A percentile compares a stretch with the other conserved stretches of the same genome.
phyloP scores from a whole-genome alignment of 306 rosid genomes.

The Acacia melanoxylon region DNA sequence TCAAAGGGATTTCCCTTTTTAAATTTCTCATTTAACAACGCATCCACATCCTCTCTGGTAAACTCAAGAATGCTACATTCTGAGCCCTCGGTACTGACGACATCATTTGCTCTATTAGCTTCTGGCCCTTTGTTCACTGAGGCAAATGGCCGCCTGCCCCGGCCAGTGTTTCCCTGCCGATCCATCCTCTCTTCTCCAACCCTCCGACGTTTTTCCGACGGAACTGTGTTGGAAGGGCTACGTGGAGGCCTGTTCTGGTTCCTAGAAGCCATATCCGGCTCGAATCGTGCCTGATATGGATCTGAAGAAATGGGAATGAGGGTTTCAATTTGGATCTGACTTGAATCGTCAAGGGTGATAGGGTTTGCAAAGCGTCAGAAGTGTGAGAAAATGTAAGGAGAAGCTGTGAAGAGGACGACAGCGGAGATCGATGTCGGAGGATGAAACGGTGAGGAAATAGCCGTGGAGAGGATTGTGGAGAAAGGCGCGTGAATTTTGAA shows the following conservation, averaged over 20 bases:
- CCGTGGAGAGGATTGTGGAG: background rate
- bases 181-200: conserved; percentile 54
- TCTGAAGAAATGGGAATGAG: background rate
- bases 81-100: conserved; percentile 36
- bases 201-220: conserved; percentile 59
- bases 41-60: conserved; percentile 72
- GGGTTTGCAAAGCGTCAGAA: background rate
- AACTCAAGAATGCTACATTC: conserved; percentile 54
- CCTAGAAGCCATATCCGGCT: conserved; percentile 58
- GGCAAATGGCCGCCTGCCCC: conserved; percentile 54
- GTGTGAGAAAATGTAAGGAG: background rate
- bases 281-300: background rate
- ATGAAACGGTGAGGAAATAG: background rate
- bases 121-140: conserved; percentile 46
- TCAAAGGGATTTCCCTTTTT: conserved; percentile 59
- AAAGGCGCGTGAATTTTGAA: conserved; percentile 52
- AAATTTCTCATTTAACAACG: conserved; percentile 63
- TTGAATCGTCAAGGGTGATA: background rate
- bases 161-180: conserved; percentile 44
- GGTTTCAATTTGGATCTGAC: background rate
- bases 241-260: background rate
- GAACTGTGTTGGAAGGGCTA: conserved; percentile 42
- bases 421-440: background rate
- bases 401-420: background rate
- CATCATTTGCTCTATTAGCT: conserved; percentile 33